Evolutionary conservation across 2,329 filamentous ascomycete genomes (phyloP).

Genomic region (Aspergillus tamarii): DNA sequence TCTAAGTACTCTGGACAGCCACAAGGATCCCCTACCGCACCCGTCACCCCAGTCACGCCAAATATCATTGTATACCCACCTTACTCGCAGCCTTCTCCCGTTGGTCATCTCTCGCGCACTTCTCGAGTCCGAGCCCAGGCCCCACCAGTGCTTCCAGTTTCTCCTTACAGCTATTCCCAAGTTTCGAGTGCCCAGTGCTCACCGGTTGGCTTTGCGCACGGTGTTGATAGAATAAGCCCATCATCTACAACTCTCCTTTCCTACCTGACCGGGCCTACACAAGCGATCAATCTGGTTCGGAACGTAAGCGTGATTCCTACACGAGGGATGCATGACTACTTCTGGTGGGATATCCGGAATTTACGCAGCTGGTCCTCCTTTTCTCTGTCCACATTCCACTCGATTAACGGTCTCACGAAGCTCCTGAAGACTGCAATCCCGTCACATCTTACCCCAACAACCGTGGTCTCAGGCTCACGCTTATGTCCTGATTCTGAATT

Average conservation of each 20-base stretch:
- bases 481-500: constrained; percentile 78
- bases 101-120: constrained; percentile 46
- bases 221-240: constrained; percentile 30
- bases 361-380: constrained; percentile 82
- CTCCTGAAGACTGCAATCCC: constrained; percentile 72
- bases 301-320: constrained; percentile 70
- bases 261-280: constrained; percentile 79
- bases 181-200: constrained; percentile 31
- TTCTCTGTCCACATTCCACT: constrained; percentile 70
- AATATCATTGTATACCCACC: constrained; percentile 42
- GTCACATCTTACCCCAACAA: constrained; percentile 40
- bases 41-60: constrained; percentile 43
- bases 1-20: constrained; percentile 58
- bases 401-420: constrained; percentile 71
- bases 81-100: constrained; percentile 34
- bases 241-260: constrained; percentile 69
- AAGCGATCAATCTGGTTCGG: constrained; percentile 78
- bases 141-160: constrained; percentile 32
- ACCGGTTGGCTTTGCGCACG: constrained; percentile 29
- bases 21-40: constrained; percentile 44
- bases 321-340: constrained; percentile 74
- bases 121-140: constrained; percentile 40
- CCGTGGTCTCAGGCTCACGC: constrained; percentile 47
- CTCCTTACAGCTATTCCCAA: constrained; percentile 32
- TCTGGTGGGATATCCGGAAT: constrained; percentile 96